Evolutionary conservation across 768 basidiomycete genomes (phyloP).

Genomic region (Lactarius quietus): DNA sequence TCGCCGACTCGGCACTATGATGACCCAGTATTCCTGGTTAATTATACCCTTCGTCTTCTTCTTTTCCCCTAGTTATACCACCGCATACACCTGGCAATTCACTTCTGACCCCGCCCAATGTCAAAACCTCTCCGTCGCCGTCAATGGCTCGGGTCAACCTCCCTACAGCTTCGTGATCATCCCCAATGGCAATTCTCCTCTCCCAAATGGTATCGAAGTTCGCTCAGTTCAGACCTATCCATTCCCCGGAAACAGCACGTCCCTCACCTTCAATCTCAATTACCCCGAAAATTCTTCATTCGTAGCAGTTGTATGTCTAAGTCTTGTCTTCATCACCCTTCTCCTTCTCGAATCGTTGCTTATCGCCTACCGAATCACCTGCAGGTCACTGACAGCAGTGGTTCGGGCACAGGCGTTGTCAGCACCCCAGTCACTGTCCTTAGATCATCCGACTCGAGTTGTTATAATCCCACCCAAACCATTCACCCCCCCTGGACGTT

Average conservation of each 20-base stretch:
- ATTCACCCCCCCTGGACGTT: conserved; percentile 57
- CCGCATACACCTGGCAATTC: conserved; percentile 44
- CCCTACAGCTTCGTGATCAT: conserved; percentile 67
- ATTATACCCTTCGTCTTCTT: conserved; percentile 16
- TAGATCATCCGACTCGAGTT: conserved; percentile 49
- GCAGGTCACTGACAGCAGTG: conserved; percentile 56
- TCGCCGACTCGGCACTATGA: not conserved
- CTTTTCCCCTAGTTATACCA: conserved; percentile 32
- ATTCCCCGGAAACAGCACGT: conserved; percentile 44
- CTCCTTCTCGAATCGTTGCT: not conserved
- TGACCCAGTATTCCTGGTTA: conserved; percentile 6
- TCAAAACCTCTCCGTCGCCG: conserved; percentile 51
- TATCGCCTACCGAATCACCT: not conserved
- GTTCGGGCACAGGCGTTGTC: conserved; percentile 73
- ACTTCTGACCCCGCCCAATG: conserved; percentile 59
- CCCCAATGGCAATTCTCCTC: conserved; percentile 60
- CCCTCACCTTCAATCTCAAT: no score
- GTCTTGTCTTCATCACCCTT: conserved; percentile 6
- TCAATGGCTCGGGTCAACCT: conserved; percentile 58
- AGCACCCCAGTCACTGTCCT: no score
- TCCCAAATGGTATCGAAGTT: conserved; percentile 59
- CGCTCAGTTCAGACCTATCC: conserved; percentile 53
- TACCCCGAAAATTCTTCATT: conserved; percentile 70
- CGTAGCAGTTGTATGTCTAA: conserved; percentile 63
- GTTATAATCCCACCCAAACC: conserved; percentile 49